A percentile compares a stretch with the other conserved stretches of the same genome.
These are phyloP conservation scores for Lachancea quebecensis DNA, from an alignment of 805 yeast species.

Conservation along the genomic window DNA sequence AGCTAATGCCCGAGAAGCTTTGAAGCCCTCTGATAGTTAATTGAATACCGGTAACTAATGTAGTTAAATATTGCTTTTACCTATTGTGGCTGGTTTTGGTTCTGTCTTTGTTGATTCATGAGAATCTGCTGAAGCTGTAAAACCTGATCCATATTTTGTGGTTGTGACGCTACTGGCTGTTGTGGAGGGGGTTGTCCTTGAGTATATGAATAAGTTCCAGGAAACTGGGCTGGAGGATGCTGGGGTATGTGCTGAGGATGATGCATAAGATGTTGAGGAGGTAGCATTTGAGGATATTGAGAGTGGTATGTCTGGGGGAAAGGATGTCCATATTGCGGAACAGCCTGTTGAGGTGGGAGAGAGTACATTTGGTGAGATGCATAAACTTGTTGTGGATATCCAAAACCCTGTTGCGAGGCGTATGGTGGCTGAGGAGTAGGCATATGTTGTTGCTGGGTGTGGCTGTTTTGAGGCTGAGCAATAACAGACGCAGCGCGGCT, in stretches of 20 bases:
- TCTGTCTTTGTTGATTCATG: constrained; percentile 7
- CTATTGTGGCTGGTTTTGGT: constrained; percentile 13
- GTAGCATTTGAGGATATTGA: not conserved
- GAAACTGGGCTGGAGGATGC: too few relatives aligned
- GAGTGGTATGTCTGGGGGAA: not conserved
- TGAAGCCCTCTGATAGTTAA: constrained; percentile 1
- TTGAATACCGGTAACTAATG: not conserved
- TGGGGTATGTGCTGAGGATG: constrained; percentile 6
- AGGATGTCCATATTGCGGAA: not conserved
- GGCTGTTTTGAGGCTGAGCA: not conserved
- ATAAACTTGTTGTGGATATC: not conserved
- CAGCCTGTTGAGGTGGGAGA: not conserved
- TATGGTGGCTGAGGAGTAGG: not conserved
- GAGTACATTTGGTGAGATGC: constrained; percentile 1
- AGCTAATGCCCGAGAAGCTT: constrained; percentile 37
- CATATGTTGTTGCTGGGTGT: not conserved
- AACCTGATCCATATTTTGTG: constrained; percentile 5
- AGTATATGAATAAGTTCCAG: not conserved
- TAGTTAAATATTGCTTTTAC: too few relatives aligned
- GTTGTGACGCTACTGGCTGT: not conserved
- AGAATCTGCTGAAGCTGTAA: constrained; percentile 10
- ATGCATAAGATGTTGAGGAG: not conserved
- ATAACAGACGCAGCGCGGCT: not conserved
- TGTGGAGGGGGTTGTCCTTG: not conserved
- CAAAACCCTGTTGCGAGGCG: not conserved